Evolutionary conservation across 2,329 filamentous ascomycete genomes (phyloP), one percentile per base, ranked within the genome.

Genomic region (Pseudocercospora fuligena): DNA sequence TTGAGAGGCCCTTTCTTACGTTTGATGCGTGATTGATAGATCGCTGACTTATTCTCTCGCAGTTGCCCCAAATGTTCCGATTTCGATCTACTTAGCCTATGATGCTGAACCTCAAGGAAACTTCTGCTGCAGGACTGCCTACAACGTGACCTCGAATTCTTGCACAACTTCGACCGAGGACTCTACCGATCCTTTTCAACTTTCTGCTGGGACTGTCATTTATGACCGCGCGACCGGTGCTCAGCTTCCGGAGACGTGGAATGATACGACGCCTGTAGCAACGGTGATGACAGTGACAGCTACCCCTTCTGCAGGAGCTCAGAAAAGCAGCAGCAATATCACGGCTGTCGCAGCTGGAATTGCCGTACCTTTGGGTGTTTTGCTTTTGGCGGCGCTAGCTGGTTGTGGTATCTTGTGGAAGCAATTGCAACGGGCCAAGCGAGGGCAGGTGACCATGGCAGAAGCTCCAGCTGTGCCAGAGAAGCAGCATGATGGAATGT

Each of bases 371-470:
- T 62, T 70, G 5, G 69, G 66, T 19, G 63, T 70, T 0, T 51
- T 70, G 19, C 64, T 70, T 1, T 5, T 69, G 4, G 69, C 66
- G 5, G 64, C 66, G 8, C 36, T 70, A 49, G 60, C 27, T 16
- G 69, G 64, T 12, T 68, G 66, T 36, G 40, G 33, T 2, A 46
- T 70, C 46, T 56, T 70, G 12, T 66, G 60, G 31, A 46, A 19
- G 5, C 65, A 69, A 25, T 27, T 66, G 33, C 60, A 31, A 40
- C 61, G 64, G 12, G 58, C 60, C 33, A 66, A 57, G 40, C 56
- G 47, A 58, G 53, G 83, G 82, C 36, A 31, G 3, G n/a, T 19
- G 16, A 51, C 61, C 23, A 47, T 47, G n/a, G 6, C 40, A 11
- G 54, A 14, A 58, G 54, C 27, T 21, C 14, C n/a, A 58, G 29